Conservation (phyloP, 2,329 filamentous ascomycete species). For the Fusarium musae region DNA sequence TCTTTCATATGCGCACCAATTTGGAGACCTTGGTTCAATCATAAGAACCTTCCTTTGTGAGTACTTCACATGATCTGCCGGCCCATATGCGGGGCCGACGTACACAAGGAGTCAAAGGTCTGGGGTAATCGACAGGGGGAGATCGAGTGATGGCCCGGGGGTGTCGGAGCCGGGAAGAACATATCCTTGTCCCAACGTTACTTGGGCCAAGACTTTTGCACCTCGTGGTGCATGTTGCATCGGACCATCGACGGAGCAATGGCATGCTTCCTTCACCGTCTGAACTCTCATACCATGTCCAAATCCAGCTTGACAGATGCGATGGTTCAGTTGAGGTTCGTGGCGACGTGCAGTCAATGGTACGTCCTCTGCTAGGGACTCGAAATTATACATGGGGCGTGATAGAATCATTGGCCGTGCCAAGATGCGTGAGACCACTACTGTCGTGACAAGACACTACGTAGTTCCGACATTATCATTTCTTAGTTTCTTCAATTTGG, state of each 20-base stretch:
- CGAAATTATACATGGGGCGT: neutral
- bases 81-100: slow-evolving; percentile 10
- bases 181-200: neutral
- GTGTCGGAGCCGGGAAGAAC: neutral
- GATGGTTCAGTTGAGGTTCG: too few relatives aligned
- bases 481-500: neutral
- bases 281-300: neutral
- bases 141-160: neutral
- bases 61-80: slow-evolving; percentile 8
- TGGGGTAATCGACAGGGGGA: neutral
- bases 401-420: fast-evolving
- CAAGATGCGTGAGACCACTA: too few relatives aligned
- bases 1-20: slow-evolving; percentile 4
- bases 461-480: neutral
- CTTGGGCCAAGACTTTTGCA: neutral
- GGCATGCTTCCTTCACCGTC: neutral
- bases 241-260: neutral
- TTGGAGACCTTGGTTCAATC: neutral
- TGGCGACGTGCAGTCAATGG: neutral
- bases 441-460: fast-evolving
- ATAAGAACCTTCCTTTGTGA: slow-evolving; percentile 1
- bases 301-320: neutral
- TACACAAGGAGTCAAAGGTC: neutral
- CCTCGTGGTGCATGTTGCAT: neutral
- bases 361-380: neutral